Conservation (phyloP, 2,329 filamentous ascomycete species). For the Drechslerella dactyloides region DNA sequence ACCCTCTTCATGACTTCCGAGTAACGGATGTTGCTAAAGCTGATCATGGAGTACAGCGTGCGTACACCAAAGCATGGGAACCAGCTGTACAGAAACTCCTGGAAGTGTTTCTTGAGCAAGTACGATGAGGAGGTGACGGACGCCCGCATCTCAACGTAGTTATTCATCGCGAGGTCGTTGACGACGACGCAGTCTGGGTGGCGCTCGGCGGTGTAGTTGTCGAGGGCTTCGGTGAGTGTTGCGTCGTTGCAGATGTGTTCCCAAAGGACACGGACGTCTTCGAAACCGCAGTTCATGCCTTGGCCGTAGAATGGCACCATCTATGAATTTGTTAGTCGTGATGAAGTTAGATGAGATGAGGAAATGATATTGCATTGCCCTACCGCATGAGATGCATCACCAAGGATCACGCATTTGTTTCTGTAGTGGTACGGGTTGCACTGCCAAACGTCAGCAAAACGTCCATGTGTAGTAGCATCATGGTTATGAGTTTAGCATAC, state of each 20-base stretch:
- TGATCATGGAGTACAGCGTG: conserved; percentile 90
- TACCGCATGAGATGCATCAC: conserved; percentile 86
- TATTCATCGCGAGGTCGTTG: conserved; percentile 86
- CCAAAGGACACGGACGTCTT: conserved; percentile 90
- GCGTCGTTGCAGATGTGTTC: conserved; percentile 60
- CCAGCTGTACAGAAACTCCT: conserved; percentile 80
- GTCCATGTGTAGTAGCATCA: neutral
- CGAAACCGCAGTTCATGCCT: conserved; percentile 94
- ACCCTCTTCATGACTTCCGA: conserved; percentile 77
- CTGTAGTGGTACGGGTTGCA: conserved; percentile 85
- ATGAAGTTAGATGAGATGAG: neutral
- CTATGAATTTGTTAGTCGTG: conserved; percentile 15
- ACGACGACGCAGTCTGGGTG: conserved; percentile 83
- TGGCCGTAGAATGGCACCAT: conserved; percentile 99
- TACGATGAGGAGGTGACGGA: conserved; percentile 81
- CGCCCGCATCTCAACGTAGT: conserved; percentile 92
- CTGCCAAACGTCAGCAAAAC: conserved; percentile 17
- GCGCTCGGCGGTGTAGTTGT: conserved; percentile 76
- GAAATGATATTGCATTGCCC: too few species aligned
- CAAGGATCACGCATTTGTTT: conserved; percentile 80
- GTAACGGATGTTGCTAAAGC: conserved; percentile 92
- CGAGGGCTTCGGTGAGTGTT: conserved; percentile 64
- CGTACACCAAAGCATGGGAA: conserved; percentile 81
- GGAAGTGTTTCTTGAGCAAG: conserved; percentile 79
- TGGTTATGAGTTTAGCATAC: conserved; percentile 13